A percentile compares a stretch with the other conserved stretches of the same genome.
Evolutionary conservation across 2,329 filamentous ascomycete species (phyloP).

Genomic region (Phyllosticta citrichinensis): DNA sequence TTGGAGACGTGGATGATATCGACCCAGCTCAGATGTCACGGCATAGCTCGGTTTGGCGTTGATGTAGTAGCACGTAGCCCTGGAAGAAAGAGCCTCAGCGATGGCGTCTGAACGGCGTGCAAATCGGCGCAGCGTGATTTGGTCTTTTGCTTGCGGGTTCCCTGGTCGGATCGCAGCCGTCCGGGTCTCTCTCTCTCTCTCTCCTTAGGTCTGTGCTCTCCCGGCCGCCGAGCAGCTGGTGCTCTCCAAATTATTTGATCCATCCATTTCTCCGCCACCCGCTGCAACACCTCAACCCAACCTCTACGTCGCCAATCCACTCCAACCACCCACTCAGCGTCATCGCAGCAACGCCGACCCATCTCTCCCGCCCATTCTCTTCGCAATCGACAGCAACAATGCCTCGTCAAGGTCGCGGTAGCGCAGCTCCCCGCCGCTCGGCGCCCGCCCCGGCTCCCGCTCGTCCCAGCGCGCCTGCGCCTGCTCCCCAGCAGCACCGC

Average conservation of each 20-base stretch:
- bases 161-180: background rate
- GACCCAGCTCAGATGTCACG: too few species aligned
- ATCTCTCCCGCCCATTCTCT: background rate
- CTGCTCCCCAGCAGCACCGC: constrained; percentile 48
- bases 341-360: background rate
- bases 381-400: constrained; percentile 18
- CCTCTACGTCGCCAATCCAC: background rate
- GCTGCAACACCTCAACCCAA: background rate
- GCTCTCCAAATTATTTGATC: constrained; percentile 7
- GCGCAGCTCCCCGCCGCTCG: constrained; percentile 34
- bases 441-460: constrained; percentile 32
- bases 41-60: too few species aligned
- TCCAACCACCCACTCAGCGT: background rate
- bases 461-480: constrained; percentile 56
- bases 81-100: background rate
- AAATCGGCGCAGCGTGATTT: constrained; percentile 5
- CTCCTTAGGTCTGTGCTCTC: background rate
- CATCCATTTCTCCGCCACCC: background rate
- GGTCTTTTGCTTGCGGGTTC: background rate
- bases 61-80: too few species aligned
- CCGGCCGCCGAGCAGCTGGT: background rate
- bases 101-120: background rate
- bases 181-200: background rate
- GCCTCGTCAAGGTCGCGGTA: constrained; percentile 40
- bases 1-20: background rate